These are phyloP conservation scores for Talaromyces sp. DNA, from an alignment of 2,329 filamentous ascomycete genomes.

Conservation along the genomic window DNA sequence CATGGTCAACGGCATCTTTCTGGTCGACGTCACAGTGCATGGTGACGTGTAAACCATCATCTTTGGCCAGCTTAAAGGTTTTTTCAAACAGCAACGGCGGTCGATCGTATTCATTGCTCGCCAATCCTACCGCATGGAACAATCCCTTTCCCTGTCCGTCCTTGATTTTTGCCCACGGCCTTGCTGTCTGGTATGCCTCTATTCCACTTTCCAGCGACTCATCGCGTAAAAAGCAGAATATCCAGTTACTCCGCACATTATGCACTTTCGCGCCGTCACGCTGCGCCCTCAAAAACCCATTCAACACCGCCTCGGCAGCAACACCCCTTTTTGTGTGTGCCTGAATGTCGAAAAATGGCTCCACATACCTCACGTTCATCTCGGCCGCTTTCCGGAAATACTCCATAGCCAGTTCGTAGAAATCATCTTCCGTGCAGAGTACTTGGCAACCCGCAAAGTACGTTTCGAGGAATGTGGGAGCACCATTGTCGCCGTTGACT, in stretches of 20 bases:
- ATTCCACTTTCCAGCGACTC: conserved; percentile 38
- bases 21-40: conserved; percentile 53
- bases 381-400: conserved; percentile 32
- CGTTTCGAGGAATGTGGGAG: conserved; percentile 33
- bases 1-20: conserved; percentile 46
- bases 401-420: conserved; percentile 41
- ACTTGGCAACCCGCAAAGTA: conserved; percentile 20
- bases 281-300: conserved; percentile 36
- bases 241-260: conserved; percentile 36
- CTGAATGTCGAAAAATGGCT: conserved; percentile 45
- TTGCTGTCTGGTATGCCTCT: conserved; percentile 37
- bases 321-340: conserved; percentile 40
- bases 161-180: conserved; percentile 30
- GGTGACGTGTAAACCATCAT: conserved; percentile 35
- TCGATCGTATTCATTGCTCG: conserved; percentile 46
- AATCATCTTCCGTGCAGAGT: conserved; percentile 36
- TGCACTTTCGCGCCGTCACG: conserved; percentile 26
- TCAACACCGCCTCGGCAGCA: conserved; percentile 30
- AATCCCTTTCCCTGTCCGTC: conserved; percentile 32
- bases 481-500: conserved; percentile 33
- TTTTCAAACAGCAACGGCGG: conserved; percentile 46
- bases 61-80: conserved; percentile 30
- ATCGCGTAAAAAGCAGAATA: conserved; percentile 46
- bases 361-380: conserved; percentile 42
- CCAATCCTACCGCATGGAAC: conserved; percentile 48